Base-by-base conservation (phyloP, 2,329 filamentous ascomycete genomes). In the Aspergillus ochraceoroseus region DNA sequence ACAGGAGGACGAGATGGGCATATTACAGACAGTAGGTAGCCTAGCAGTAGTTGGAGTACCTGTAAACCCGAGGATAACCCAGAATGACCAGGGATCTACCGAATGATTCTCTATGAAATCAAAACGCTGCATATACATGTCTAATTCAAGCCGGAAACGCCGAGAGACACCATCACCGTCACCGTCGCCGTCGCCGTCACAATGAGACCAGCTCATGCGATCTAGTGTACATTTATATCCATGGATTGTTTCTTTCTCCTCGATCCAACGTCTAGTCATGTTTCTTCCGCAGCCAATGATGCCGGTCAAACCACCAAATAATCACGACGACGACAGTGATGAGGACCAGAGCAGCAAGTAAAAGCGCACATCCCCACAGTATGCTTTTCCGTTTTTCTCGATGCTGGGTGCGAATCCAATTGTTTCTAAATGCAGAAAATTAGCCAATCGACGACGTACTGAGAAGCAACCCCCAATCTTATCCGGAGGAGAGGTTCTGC, bases 331-430 rank as follows among this genome's bases (percentile, higher is more conserved):
- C 14, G 13, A 27, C 31, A 9, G 22, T 32, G 25, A 35, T 27
- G 11, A 39, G 15, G 12, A 38, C 13, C 8, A 7, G 57, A 0
- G 62, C 70, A 0, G 64, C 67, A 0, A 74, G 47, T 32, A 57
- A 54, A 4, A 64, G 56, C 2, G 63, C 11, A 12, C 64, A 63
- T 2, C 66, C 59, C n/a, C 70, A 49, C 36, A 77, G 64, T 36
- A 67, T 67, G 14, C 68, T 68, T 7, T 71, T 65, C 32, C 67
- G 68, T 39, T 64, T 63, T 52, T 79, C 79, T 33, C 58, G 58
- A 11, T 65, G 62, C 59, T 79, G 68, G 5, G 63, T 62, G 23
- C 64, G 65, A 20, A 80, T 73, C 76, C 76, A 80, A 36, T 67
- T 68, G 48, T 73, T 63, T 42, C 74, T 78, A 48, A 5, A 7